A percentile compares a stretch with the other conserved stretches of the same genome.
These are phyloP conservation scores for Neoarthrinium moseri DNA, from an alignment of 2,329 filamentous ascomycete species.

Conservation along the genomic window DNA sequence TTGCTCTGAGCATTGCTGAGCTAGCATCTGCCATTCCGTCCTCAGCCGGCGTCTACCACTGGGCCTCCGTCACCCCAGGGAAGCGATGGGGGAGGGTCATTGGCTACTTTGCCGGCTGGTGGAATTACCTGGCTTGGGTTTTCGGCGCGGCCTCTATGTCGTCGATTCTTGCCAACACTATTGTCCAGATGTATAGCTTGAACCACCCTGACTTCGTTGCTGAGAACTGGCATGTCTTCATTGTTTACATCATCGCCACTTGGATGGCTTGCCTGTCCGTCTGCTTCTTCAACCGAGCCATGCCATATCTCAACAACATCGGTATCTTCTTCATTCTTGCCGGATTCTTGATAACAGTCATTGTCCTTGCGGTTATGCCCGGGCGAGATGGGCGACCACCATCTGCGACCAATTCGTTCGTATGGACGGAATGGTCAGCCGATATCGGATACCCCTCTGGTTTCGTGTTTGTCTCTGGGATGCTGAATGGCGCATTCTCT, in stretches of 20 bases:
- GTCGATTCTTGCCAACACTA: conserved; percentile 37
- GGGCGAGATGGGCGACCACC: conserved; percentile 24
- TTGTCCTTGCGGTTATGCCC: conserved; percentile 53
- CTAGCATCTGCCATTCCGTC: conserved; percentile 62
- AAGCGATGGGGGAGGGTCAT: conserved; percentile 48
- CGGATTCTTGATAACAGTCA: conserved; percentile 53
- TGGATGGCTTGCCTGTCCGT: conserved; percentile 37
- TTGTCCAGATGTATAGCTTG: conserved; percentile 43
- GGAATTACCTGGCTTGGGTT: conserved; percentile 42
- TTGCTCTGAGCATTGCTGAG: conserved; percentile 59
- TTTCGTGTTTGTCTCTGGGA: conserved; percentile 34
- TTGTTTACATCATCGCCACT: conserved; percentile 37
- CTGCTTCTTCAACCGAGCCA: conserved; percentile 54
- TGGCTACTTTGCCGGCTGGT: conserved; percentile 45
- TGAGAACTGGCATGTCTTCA: conserved; percentile 41
- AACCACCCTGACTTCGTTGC: conserved; percentile 35
- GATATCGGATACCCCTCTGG: conserved; percentile 40
- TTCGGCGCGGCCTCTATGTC: conserved; percentile 39
- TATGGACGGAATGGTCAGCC: conserved; percentile 39
- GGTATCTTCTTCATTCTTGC: conserved; percentile 51
- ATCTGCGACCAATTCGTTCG: conserved; percentile 32
- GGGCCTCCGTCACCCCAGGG: conserved; percentile 58
- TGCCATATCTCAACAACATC: conserved; percentile 52
- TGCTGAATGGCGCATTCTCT: conserved; percentile 64
- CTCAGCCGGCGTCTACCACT: conserved; percentile 60